Base-by-base conservation (phyloP, 2,329 filamentous ascomycete species). In the Aspergillus neotritici region DNA sequence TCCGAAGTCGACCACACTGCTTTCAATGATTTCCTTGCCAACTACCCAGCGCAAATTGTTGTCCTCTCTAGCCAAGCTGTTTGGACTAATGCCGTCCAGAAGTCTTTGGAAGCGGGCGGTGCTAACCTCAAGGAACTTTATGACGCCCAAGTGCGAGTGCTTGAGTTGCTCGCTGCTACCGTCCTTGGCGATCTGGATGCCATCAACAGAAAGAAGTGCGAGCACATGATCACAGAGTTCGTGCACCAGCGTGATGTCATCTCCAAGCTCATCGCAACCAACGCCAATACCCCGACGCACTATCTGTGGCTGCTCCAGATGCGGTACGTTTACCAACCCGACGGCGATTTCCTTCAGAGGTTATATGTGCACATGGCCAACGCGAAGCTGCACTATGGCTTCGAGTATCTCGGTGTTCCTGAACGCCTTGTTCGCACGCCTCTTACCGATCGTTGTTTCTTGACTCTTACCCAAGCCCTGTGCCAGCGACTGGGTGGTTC, bases 191-290 rank as follows among this genome's bases (percentile, higher is more conserved):
- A 98, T 58, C 78, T 98, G 15, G 86, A 90, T 53, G 74, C 87
- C 5, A 86, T 96, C 38, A 81, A 86, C 61, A 80, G 93, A 50
- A 95, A 95, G 76, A 96, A 95, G 73, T 98, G 91, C 67, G 93
- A 99, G 66, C 91, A 96, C 67, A 79, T 98, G 53, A 98, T 99
- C 61, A 99, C 94, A 0, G 94, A 98, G 65, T 97, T 93, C 62
- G 93, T 99, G 11, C 93, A 98, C 64, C 94, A 99, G 67, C 86
- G 93, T 48, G 93, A 98, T 65, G 80, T 85, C 13, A 93, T 97
- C 51, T 85, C 91, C 60, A 94, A 87, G 66, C 80, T 99, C 17
- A 78, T 90, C 37, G 78, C 84, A 35, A 75, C 80, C 35, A 84
- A 84, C 44, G 93, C 93, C 17, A 80, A 76, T 40, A 82, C 83